These are phyloP conservation scores for Athelia psychrophila DNA, from an alignment of 1,284 basidiomycete genomes.

Conservation along the genomic window DNA sequence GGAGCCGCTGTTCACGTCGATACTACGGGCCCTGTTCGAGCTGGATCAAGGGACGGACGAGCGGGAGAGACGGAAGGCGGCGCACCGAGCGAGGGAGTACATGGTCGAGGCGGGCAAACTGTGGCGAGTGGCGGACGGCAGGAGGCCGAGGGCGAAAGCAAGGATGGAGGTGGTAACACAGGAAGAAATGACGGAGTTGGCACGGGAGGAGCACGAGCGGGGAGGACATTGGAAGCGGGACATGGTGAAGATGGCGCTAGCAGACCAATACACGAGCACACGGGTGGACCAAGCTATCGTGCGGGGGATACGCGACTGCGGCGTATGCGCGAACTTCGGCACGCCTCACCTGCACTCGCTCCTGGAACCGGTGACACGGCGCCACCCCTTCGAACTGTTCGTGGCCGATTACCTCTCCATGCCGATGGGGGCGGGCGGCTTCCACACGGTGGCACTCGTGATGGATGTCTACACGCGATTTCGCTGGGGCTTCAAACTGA, in stretches of 20 bases:
- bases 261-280: constrained; percentile 24
- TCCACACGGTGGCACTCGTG: constrained; percentile 22
- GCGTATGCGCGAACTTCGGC: constrained; percentile 24
- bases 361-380: constrained; percentile 31
- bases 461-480: constrained; percentile 24
- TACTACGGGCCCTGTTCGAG: constrained; percentile 23
- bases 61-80: constrained; percentile 14
- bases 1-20: constrained; percentile 23
- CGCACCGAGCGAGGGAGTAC: constrained; percentile 12
- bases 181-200: constrained; percentile 6
- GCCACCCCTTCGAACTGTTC: constrained; percentile 32
- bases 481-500: constrained; percentile 24
- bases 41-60: background rate
- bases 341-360: constrained; percentile 22
- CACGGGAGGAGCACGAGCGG: constrained; percentile 14
- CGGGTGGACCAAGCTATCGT: constrained; percentile 25
- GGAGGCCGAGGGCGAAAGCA: constrained; percentile 11
- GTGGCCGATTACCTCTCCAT: constrained; percentile 31
- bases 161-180: constrained; percentile 14
- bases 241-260: constrained; percentile 20
- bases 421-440: constrained; percentile 29
- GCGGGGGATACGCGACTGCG: constrained; percentile 25
- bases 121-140: constrained; percentile 4
- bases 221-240: constrained; percentile 29
- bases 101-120: background rate